phyloP scores from a whole-genome alignment of 1,139 yeast genomes.

The Sugiyamaella castrensis region DNA sequence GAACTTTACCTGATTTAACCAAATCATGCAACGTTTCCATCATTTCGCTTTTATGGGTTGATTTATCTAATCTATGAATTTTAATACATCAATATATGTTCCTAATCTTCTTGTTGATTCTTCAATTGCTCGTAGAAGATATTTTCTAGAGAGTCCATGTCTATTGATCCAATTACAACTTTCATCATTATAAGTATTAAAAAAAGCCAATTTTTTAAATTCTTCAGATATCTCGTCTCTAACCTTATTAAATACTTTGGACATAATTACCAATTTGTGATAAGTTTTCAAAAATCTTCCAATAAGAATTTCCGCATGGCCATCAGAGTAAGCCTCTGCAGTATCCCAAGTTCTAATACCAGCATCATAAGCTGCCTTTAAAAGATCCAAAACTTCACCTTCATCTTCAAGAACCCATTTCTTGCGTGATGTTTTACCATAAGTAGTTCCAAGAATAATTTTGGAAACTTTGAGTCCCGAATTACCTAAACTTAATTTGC shows the following conservation, averaged over 20 bases:
- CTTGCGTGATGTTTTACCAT: slow-evolving; percentile 64
- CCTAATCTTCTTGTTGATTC: slow-evolving; percentile 52
- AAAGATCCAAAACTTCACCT: slow-evolving; percentile 36
- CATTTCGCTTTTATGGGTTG: slow-evolving; percentile 47
- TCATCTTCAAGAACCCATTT: slow-evolving; percentile 47
- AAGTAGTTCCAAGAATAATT: slow-evolving; percentile 56
- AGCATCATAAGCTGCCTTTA: slow-evolving; percentile 46
- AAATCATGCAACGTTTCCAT: slow-evolving; percentile 54
- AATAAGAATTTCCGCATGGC: slow-evolving; percentile 41
- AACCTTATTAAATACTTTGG: slow-evolving; percentile 33
- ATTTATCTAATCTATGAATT: slow-evolving; percentile 56
- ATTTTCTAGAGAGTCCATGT: slow-evolving; percentile 50
- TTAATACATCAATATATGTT: slow-evolving; percentile 74
- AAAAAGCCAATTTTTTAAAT: slow-evolving; percentile 11
- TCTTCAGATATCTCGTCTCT: slow-evolving; percentile 1
- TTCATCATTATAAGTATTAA: slow-evolving; percentile 35
- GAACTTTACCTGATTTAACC: slow-evolving; percentile 45
- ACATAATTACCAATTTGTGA: slow-evolving; percentile 38
- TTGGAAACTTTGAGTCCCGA: slow-evolving; percentile 53
- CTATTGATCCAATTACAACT: slow-evolving; percentile 32
- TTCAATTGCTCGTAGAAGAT: slow-evolving; percentile 50
- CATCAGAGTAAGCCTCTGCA: slow-evolving; percentile 47
- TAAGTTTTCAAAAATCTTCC: slow-evolving; percentile 43
- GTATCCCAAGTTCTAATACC: slow-evolving; percentile 54
- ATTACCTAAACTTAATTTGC: slow-evolving; percentile 38